Conservation (phyloP, 345 rosid genomes). For the Eucalyptus sp. region DNA sequence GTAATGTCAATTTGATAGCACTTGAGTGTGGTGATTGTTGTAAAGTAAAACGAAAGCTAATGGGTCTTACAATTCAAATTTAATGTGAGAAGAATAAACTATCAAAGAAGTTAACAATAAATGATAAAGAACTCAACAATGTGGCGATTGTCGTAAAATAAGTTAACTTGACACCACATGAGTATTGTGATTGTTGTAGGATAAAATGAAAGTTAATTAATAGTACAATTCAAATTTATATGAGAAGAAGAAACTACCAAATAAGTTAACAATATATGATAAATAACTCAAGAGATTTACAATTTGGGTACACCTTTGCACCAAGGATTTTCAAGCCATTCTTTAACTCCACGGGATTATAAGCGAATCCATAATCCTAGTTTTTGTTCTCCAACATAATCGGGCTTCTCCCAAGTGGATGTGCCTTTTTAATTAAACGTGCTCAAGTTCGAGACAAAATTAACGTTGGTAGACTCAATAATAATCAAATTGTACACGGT, state of each 20-base stretch:
- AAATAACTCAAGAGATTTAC: neutral
- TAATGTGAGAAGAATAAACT: neutral
- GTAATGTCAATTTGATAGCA: neutral
- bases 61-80: neutral
- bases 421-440: neutral
- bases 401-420: neutral
- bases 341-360: neutral
- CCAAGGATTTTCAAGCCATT: neutral
- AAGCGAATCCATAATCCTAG: neutral
- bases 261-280: neutral
- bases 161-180: neutral
- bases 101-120: fast-evolving
- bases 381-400: neutral
- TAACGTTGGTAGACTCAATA: neutral
- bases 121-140: neutral
- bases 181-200: neutral
- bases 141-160: neutral
- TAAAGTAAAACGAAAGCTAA: neutral
- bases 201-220: neutral
- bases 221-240: neutral
- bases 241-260: neutral
- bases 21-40: neutral
- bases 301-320: neutral
- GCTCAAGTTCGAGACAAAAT: neutral
- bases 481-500: neutral